Evolutionary conservation across 306 rosid genomes (phyloP), one percentile per base, ranked within the genome.

Genomic region (Argentina anserina): DNA sequence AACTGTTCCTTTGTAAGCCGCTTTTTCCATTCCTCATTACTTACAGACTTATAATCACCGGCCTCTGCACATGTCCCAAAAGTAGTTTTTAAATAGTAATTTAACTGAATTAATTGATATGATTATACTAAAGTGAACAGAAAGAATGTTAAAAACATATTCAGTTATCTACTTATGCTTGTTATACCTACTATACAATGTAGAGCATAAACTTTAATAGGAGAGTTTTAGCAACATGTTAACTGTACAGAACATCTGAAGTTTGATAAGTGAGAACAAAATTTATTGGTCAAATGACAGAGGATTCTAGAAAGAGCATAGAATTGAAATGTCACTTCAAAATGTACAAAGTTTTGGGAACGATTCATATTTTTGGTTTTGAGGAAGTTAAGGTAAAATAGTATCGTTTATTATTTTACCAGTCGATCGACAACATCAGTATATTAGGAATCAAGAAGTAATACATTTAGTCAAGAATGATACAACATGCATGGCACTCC

Each of bases 11-110:
- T 50, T 3, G 90, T 86, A 23, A 93, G 84, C 72, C 74, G 75
- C 80, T 82, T 86, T 90, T 87, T 90, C 98, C 97, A 90, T 67
- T 87, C 94, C 37, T 78, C 84, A 46, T 78, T 72, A 56, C 92
- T 86, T 46, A 89, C 3, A 33, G 93, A 85, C 66, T 85, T 93
- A 62, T 82, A 85, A 75, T 87, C 94, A 45, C 78, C 86, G 46
- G 84, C 69, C 75, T 81, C 98, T 85, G 88, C 82, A 78, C 74
- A 81, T 41, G 14, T 31, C 64, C 61, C 8, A n/a, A 56, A 5
- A 60, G 29, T 60, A 6, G 20, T 14, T 62, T 62, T 14, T 62
- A 9, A 36, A n/a, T 62, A 7, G 23, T 60, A 60, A 23, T 7
- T 31, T 5, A 14, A 29, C 65, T 60, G 15, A 23, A 3, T 9